A percentile compares a stretch with the other conserved stretches of the same genome.
Evolutionary conservation across 306 rosid genomes (phyloP).

Genomic region (Quillaja saponaria): DNA sequence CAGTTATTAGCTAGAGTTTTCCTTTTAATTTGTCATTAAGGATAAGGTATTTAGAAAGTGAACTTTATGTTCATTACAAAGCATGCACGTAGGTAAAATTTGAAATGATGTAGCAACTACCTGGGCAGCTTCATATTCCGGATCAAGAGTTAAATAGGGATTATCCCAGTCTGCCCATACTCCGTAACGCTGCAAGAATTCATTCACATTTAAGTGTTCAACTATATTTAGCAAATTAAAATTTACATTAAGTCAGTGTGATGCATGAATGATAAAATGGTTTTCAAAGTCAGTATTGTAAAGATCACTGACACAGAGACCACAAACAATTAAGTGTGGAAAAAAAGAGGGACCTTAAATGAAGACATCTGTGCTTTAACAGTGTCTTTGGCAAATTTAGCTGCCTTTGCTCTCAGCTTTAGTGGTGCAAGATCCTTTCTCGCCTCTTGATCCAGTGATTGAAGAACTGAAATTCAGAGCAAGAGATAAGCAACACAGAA

Average conservation of each 20-base stretch:
- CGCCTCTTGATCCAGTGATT: constrained; percentile 85
- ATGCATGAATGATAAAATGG: constrained; percentile 6
- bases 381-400: constrained; percentile 92
- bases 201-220: constrained; percentile 25
- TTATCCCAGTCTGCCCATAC: constrained; percentile 99
- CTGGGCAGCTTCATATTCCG: constrained; percentile 99
- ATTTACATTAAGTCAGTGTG: background rate
- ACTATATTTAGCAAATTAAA: constrained; percentile 4
- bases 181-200: constrained; percentile 88
- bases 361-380: constrained; percentile 90
- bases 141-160: constrained; percentile 89
- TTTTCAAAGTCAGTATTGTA: background rate
- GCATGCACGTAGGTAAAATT: constrained; percentile 26
- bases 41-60: constrained; percentile 19
- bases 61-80: constrained; percentile 20
- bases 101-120: constrained; percentile 58
- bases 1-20: background rate
- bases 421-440: constrained; percentile 81
- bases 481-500: constrained; percentile 24
- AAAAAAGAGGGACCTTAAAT: constrained; percentile 64
- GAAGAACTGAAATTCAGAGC: constrained; percentile 80
- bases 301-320: constrained; percentile 13
- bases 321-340: constrained; percentile 23
- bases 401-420: constrained; percentile 90
- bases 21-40: constrained; percentile 17